Conservation (phyloP, 2,329 filamentous ascomycete genomes). For the Myriosclerotinia scirpicola region DNA sequence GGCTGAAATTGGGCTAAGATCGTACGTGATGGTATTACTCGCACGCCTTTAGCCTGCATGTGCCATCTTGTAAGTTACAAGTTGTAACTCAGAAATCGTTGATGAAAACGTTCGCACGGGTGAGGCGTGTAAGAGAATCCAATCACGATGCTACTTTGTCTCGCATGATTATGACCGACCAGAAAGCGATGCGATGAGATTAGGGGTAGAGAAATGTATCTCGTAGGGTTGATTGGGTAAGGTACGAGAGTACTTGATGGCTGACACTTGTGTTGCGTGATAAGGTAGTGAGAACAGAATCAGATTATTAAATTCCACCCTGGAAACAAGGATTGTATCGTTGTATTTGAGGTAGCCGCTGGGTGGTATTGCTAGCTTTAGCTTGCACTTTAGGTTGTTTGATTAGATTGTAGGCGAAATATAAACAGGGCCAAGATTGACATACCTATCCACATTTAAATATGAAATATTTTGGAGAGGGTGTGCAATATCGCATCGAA, state of each 20-base stretch:
- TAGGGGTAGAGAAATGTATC: not conserved
- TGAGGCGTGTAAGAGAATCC: not conserved
- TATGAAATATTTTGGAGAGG: not conserved
- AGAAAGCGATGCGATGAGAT: not conserved
- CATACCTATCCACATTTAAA: not conserved
- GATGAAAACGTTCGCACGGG: not conserved
- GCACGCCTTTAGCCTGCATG: not conserved
- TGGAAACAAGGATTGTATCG: not conserved
- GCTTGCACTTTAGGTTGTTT: not conserved
- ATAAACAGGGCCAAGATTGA: not conserved
- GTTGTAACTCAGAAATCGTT: not conserved
- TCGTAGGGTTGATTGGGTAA: conserved; percentile 11
- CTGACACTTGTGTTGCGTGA: conserved; percentile 2
- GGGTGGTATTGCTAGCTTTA: not conserved
- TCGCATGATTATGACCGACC: not conserved
- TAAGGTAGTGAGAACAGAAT: not conserved
- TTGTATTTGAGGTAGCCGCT: not conserved
- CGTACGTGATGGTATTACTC: not conserved
- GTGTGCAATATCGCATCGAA: not conserved
- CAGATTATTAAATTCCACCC: not conserved
- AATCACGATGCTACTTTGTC: conserved; percentile 1
- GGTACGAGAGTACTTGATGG: conserved; percentile 11
- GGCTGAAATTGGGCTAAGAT: not conserved
- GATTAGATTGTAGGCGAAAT: not conserved
- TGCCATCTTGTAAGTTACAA: not conserved